Conservation (phyloP, 441 rosid genomes). For the Sinapis alba region DNA sequence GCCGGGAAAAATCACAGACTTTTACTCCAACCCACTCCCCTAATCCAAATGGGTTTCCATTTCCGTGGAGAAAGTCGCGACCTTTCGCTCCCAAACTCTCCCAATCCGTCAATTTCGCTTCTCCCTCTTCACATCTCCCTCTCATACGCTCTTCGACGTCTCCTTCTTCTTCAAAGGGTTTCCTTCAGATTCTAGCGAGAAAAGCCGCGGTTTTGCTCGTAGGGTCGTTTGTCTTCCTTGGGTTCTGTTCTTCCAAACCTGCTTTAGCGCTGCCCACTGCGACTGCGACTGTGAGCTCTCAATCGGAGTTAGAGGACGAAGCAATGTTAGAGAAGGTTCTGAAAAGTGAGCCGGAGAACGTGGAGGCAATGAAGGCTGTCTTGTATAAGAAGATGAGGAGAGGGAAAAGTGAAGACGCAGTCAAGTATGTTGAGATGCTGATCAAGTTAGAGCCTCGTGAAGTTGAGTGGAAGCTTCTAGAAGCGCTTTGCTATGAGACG, state of each 20-base stretch:
- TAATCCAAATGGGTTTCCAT: constrained; percentile 22
- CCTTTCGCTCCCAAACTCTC: constrained; percentile 35
- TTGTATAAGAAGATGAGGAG: constrained; percentile 79
- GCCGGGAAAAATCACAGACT: constrained; percentile 21
- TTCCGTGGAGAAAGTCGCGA: constrained; percentile 29
- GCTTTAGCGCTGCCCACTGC: constrained; percentile 50
- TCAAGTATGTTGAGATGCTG: constrained; percentile 63
- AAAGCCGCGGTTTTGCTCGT: constrained; percentile 52
- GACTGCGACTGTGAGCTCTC: constrained; percentile 32
- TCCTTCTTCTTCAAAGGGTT: constrained; percentile 31
- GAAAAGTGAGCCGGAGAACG: constrained; percentile 69
- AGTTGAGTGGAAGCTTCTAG: constrained; percentile 90
- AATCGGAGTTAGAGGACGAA: constrained; percentile 52
- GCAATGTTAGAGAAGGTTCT: constrained; percentile 63
- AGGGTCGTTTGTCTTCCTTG: constrained; percentile 62
- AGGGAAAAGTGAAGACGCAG: constrained; percentile 66
- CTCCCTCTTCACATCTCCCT: constrained; percentile 31
- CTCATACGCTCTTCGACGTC: constrained; percentile 14
- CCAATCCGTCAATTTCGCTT: constrained; percentile 13
- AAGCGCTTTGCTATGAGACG: constrained; percentile 84
- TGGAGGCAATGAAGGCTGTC: constrained; percentile 73
- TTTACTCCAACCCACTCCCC: constrained; percentile 20
- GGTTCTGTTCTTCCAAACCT: constrained; percentile 49
- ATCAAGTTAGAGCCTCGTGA: constrained; percentile 66
- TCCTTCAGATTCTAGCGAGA: constrained; percentile 39